Conservation (phyloP, 768 basidiomycete genomes). For the Suillus plorans region DNA sequence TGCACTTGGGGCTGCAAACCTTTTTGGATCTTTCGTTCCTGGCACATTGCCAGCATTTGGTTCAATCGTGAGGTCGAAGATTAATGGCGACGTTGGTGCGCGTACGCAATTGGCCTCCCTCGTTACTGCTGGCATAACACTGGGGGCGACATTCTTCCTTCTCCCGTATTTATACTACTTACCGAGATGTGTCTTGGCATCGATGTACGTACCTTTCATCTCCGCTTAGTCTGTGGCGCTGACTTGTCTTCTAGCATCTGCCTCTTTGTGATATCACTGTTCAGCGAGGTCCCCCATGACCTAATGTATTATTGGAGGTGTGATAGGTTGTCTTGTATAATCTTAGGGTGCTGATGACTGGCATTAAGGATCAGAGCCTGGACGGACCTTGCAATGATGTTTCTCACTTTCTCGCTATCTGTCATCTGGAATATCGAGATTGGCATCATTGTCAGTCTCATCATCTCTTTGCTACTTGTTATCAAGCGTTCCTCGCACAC, state of each 20-base stretch:
- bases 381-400: constrained; percentile 86
- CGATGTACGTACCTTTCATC: constrained; percentile 57
- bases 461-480: constrained; percentile 85
- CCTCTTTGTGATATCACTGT: constrained; percentile 80
- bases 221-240: constrained; percentile 8
- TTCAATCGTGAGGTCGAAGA: constrained; percentile 87
- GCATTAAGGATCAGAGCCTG: constrained; percentile 79
- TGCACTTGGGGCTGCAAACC: constrained; percentile 81
- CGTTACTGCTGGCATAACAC: constrained; percentile 68
- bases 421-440: constrained; percentile 91
- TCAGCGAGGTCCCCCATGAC: constrained; percentile 87
- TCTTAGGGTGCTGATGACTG: background rate
- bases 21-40: constrained; percentile 76
- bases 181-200: constrained; percentile 88
- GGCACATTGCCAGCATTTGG: constrained; percentile 93
- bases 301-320: constrained; percentile 82
- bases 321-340: constrained; percentile 15
- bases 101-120: constrained; percentile 89
- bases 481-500: constrained; percentile 87
- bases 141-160: constrained; percentile 88
- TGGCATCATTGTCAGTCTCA: constrained; percentile 85
- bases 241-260: constrained; percentile 55
- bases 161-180: constrained; percentile 83
- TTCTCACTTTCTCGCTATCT: constrained; percentile 83
- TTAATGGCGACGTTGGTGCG: constrained; percentile 88